Percentiles rank a stretch among this genome's conserved stretches.
These are phyloP conservation scores for Schwanniomyces pseudopolymorphus DNA, from an alignment of 805 yeast genomes.

Conservation along the genomic window DNA sequence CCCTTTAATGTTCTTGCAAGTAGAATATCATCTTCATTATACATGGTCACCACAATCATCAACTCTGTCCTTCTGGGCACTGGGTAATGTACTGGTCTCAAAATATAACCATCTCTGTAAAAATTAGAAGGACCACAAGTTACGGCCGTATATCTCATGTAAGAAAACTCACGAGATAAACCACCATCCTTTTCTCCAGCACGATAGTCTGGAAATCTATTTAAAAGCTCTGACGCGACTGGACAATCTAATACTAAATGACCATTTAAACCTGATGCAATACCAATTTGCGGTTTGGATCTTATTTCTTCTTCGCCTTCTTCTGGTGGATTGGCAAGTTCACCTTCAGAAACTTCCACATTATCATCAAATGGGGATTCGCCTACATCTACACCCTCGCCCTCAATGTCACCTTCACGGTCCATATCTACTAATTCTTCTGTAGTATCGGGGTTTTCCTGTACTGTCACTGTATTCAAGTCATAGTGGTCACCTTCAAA, in stretches of 20 bases:
- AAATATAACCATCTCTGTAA: constrained; percentile 51
- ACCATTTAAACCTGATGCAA: constrained; percentile 40
- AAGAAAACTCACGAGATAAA: constrained; percentile 54
- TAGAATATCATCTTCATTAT: constrained; percentile 63
- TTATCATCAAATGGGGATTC: constrained; percentile 32
- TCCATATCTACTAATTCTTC: constrained; percentile 4
- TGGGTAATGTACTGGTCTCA: constrained; percentile 56
- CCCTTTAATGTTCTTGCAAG: constrained; percentile 64
- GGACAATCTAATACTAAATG: constrained; percentile 49
- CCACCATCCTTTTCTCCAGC: constrained; percentile 37
- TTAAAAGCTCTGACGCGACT: constrained; percentile 41
- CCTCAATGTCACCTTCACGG: neutral
- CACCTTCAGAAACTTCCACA: constrained; percentile 8
- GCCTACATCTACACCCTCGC: constrained; percentile 12
- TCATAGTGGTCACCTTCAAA: constrained; percentile 45
- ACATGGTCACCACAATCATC: constrained; percentile 63
- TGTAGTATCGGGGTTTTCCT: constrained; percentile 8
- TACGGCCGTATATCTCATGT: constrained; percentile 63
- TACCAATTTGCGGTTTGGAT: constrained; percentile 32
- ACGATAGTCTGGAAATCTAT: constrained; percentile 41
- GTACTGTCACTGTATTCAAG: constrained; percentile 30
- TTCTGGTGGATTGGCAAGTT: constrained; percentile 31
- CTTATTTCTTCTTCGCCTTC: constrained; percentile 29
- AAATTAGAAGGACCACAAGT: constrained; percentile 71
- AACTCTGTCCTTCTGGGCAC: constrained; percentile 56